phyloP scores from a whole-genome alignment of 257 asterid genomes.

The Vinca minor region DNA sequence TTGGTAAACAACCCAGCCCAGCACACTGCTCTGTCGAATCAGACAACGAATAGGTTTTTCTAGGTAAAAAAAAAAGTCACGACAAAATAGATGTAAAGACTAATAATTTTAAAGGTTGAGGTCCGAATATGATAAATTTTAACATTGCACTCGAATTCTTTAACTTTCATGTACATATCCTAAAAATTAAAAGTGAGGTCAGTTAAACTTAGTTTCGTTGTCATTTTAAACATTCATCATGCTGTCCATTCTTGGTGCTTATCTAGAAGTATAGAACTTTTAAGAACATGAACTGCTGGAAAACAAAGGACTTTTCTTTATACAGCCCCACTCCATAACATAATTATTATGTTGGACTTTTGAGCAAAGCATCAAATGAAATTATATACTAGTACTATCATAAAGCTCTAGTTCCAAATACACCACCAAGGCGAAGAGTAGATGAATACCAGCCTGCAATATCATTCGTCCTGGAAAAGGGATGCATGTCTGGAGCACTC shows the following conservation, averaged over 20 bases:
- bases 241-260: not conserved
- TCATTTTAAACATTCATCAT: too few relatives aligned
- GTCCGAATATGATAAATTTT: too few relatives aligned
- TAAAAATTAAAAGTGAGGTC: too few relatives aligned
- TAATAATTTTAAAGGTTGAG: too few relatives aligned
- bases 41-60: not conserved
- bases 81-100: not conserved
- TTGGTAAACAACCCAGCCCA: slow-evolving; percentile 1
- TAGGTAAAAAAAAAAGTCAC: not conserved
- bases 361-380: not conserved
- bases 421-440: too few relatives aligned
- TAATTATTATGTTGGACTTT: slow-evolving; percentile 13
- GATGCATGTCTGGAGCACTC: too few relatives aligned
- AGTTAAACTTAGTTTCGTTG: too few relatives aligned
- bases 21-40: not conserved
- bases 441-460: too few relatives aligned
- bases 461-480: too few relatives aligned
- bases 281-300: slow-evolving; percentile 14
- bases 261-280: not conserved
- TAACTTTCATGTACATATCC: too few relatives aligned
- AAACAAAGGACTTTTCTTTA: not conserved
- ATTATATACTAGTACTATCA: not conserved
- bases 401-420: not conserved
- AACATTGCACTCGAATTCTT: too few relatives aligned
- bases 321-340: slow-evolving; percentile 4